Base-by-base conservation (phyloP, 2,329 filamentous ascomycete genomes). In the Stylonectria norvegica region DNA sequence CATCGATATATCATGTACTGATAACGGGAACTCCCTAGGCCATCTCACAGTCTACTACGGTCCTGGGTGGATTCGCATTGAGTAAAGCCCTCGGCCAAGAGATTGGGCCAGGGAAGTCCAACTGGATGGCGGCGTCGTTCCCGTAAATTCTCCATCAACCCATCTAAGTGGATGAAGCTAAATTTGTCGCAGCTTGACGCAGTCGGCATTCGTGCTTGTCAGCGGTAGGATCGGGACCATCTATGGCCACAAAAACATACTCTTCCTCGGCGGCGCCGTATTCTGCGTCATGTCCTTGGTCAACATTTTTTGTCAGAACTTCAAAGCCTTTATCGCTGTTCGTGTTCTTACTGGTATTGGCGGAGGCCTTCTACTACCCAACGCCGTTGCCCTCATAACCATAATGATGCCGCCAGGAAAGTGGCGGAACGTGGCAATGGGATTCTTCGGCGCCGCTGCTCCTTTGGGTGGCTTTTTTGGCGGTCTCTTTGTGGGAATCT, bases 141-240 rank as follows among this genome's bases (percentile, higher is more conserved):
- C 58, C 63, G 62, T 65, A 47, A 16, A 55, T 53, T 18, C n/a
- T 7, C 7, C 9, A 9, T 25, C 15, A 10, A 10, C 8, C 15
- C 14, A 8, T 9, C 10, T 18, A 10, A 7, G 12, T 7, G 12
- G 4, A 15, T 10, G 16, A 20, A 4, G 8, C 32, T 32, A 7
- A 38, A n/a, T n/a, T n/a, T n/a, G n/a, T n/a, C n/a, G 3, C 20
- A 73, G 69, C 2, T 57, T 76, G 10, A 70, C 73, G 0, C 71
- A 75, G 45, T 69, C 75, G 3, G 67, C 73, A 2, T 76, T 78
- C 43, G 72, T 79, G 12, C 58, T 79, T 0, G 63, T 75, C 3
- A 69, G 66, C 5, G 75, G 75, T 5, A 68, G 75, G 1, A 58
- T 78, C 1, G 75, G 74, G 1, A 70, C 72, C 32, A 60, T 79